Conservation (phyloP, 2,329 filamentous ascomycete species). For the Diplodia mutila region DNA sequence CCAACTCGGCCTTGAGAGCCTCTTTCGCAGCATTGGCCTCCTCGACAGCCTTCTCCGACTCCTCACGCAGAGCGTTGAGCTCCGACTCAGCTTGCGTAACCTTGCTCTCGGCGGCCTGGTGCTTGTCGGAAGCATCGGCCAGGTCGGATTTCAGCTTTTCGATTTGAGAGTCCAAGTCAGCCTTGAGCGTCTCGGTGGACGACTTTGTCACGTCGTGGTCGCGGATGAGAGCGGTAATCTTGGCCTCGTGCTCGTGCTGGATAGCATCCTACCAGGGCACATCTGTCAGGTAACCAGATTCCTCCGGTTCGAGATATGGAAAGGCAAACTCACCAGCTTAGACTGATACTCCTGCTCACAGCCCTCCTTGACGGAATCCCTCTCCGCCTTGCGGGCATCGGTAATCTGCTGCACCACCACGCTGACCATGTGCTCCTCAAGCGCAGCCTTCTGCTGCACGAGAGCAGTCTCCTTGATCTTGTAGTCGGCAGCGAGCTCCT, state of each 20-base stretch:
- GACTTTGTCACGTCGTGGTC: constrained; percentile 25
- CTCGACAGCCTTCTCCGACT: constrained; percentile 15
- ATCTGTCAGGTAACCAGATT: neutral
- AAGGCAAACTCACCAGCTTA: constrained; percentile 33
- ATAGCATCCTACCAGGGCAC: constrained; percentile 17
- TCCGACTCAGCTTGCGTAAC: neutral
- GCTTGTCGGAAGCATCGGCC: constrained; percentile 12
- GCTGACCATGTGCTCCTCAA: constrained; percentile 48
- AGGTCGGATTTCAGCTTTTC: constrained; percentile 25
- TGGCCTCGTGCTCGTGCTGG: constrained; percentile 27
- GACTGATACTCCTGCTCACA: constrained; percentile 39
- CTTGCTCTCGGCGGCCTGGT: constrained; percentile 22
- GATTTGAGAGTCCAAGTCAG: constrained; percentile 25
- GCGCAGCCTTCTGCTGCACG: constrained; percentile 41
- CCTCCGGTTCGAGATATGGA: neutral
- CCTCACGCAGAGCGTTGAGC: constrained; percentile 14
- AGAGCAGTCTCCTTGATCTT: constrained; percentile 30
- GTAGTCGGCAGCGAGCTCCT: constrained; percentile 28
- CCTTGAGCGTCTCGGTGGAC: constrained; percentile 18
- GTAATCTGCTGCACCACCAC: constrained; percentile 47
- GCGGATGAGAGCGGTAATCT: constrained; percentile 25
- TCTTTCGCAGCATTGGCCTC: constrained; percentile 25
- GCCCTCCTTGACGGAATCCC: constrained; percentile 41
- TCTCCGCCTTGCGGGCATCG: constrained; percentile 44
- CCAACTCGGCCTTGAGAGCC: constrained; percentile 24